Percentiles rank a stretch among this genome's conserved stretches.
These are phyloP conservation scores for Xerocomus potaroensis DNA, from an alignment of 768 basidiomycete genomes.

Conservation along the genomic window DNA sequence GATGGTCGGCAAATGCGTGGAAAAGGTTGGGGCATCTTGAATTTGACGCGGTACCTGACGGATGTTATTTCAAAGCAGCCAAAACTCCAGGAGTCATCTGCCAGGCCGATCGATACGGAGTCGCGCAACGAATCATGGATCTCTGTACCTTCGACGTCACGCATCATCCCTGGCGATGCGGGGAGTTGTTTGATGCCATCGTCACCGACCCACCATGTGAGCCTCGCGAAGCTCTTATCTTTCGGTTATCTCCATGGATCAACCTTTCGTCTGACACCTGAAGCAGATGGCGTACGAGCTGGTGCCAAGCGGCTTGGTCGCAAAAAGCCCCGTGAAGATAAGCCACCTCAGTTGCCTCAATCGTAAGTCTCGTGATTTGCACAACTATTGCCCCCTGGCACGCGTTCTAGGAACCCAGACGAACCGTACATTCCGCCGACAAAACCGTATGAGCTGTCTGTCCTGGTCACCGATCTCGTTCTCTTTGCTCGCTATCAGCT, in stretches of 20 bases:
- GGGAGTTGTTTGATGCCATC: constrained; percentile 89
- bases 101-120: constrained; percentile 82
- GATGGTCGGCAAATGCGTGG: constrained; percentile 97
- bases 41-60: background rate
- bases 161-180: constrained; percentile 81
- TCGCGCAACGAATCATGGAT: constrained; percentile 70
- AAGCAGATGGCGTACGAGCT: constrained; percentile 83
- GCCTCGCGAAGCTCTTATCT: constrained; percentile 22
- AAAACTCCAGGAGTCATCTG: constrained; percentile 66
- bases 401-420: constrained; percentile 33
- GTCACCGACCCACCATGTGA: constrained; percentile 92
- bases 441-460: constrained; percentile 87
- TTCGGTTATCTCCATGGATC: background rate
- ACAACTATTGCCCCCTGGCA: background rate
- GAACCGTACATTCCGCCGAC: constrained; percentile 85
- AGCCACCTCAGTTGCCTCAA: constrained; percentile 31
- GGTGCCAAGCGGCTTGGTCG: constrained; percentile 80
- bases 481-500: constrained; percentile 78
- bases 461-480: constrained; percentile 78
- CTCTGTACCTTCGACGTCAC: constrained; percentile 94
- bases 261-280: background rate
- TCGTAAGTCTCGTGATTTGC: constrained; percentile 36
- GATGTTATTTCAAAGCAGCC: constrained; percentile 29
- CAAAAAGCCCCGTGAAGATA: constrained; percentile 41
- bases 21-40: constrained; percentile 50